phyloP scores from a whole-genome alignment of 345 rosid species.

The Mallotus nudiflorus region DNA sequence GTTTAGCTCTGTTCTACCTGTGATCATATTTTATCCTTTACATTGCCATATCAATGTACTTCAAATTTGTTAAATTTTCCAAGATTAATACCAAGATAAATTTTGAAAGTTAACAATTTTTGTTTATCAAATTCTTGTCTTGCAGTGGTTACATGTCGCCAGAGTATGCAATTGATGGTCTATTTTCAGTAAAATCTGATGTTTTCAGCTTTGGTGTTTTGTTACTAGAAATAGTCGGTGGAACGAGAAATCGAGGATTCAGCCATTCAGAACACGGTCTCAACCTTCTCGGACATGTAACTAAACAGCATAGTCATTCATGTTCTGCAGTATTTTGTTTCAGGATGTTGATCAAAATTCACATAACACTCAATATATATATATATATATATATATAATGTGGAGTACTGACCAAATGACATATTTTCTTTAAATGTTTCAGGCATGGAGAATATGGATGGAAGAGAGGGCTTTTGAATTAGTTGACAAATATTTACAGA shows the following conservation, averaged over 20 bases:
- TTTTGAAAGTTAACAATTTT: neutral
- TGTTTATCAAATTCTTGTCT: neutral
- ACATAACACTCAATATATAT: too few species aligned
- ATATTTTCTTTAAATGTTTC: neutral
- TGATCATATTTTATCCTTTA: too few species aligned
- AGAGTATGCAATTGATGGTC: slow-evolving; percentile 21
- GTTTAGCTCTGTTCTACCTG: too few species aligned
- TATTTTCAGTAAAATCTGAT: slow-evolving; percentile 20
- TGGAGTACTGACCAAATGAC: neutral
- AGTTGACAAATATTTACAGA: neutral
- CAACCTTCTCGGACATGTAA: slow-evolving; percentile 27
- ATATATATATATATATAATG: too few species aligned
- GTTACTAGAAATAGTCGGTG: slow-evolving; percentile 15
- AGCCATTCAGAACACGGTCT: slow-evolving; percentile 3
- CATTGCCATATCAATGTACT: neutral
- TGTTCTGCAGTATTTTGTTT: neutral
- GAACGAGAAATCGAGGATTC: slow-evolving; percentile 13
- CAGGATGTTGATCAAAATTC: neutral
- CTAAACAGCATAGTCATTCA: neutral
- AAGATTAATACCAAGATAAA: neutral
- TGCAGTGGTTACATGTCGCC: slow-evolving; percentile 23
- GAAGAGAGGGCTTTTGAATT: slow-evolving; percentile 15
- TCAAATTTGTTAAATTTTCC: neutral
- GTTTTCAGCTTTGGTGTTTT: slow-evolving; percentile 24
- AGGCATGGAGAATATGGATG: slow-evolving; percentile 22